A percentile compares a stretch with the other conserved stretches of the same genome.
These are phyloP conservation scores for Zygotorulaspora sp. DNA, from an alignment of 805 yeast genomes.

Conservation along the genomic window DNA sequence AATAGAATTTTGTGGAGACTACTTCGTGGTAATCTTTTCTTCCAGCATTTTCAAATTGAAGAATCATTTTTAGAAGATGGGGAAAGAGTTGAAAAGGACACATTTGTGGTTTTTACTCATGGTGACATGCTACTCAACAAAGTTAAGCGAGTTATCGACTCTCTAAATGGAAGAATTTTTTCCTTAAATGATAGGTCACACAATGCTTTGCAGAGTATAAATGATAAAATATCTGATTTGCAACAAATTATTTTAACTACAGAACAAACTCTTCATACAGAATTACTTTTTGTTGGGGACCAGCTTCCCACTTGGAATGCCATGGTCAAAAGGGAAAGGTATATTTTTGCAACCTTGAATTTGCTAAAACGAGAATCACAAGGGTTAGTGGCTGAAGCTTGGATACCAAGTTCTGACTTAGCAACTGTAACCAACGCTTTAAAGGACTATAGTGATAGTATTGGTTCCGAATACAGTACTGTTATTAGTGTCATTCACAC, in stretches of 20 bases:
- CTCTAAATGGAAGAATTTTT: slow-evolving; percentile 72
- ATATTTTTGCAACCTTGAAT: slow-evolving; percentile 68
- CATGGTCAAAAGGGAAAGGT: slow-evolving; percentile 69
- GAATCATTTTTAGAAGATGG: slow-evolving; percentile 63
- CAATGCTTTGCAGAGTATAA: slow-evolving; percentile 38
- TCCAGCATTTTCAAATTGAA: slow-evolving; percentile 67
- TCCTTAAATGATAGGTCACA: slow-evolving; percentile 43
- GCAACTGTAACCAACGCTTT: slow-evolving; percentile 60
- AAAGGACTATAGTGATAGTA: slow-evolving; percentile 40
- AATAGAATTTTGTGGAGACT: slow-evolving; percentile 89
- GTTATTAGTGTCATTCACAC: slow-evolving; percentile 60
- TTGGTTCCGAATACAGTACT: slow-evolving; percentile 46
- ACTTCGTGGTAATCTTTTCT: slow-evolving; percentile 83
- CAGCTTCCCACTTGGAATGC: slow-evolving; percentile 73
- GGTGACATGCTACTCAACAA: slow-evolving; percentile 70
- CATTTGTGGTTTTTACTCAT: slow-evolving; percentile 87
- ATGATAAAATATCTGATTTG: slow-evolving; percentile 48
- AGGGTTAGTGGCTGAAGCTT: slow-evolving; percentile 91
- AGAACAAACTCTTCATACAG: slow-evolving; percentile 65
- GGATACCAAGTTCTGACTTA: slow-evolving; percentile 85
- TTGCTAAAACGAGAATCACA: slow-evolving; percentile 80
- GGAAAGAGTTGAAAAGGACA: slow-evolving; percentile 58
- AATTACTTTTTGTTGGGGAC: slow-evolving; percentile 71
- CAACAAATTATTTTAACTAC: slow-evolving; percentile 61
- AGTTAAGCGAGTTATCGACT: slow-evolving; percentile 79